Base-by-base conservation (phyloP, 345 rosid species). In the Camelina laxa region DNA sequence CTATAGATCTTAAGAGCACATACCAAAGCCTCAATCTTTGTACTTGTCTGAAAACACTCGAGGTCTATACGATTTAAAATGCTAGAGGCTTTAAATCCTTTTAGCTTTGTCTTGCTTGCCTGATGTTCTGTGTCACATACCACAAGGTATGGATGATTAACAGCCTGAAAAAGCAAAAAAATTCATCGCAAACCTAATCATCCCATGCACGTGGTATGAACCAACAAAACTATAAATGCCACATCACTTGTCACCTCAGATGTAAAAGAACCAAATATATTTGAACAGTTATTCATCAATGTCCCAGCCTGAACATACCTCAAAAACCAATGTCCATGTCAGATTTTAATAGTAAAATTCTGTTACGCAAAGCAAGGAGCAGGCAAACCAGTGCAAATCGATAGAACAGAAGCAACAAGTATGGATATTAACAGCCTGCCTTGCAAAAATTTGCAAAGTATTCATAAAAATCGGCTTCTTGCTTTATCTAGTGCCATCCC, bases 1-100 rank as follows among this genome's bases (percentile, higher is more conserved):
- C 47, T 50, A 55, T 60, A 14, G 7, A 54, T 16, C 22, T 60
- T 15, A n/a, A 59, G 30, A 79, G 45, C 13, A 65, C 87, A 48
- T 85, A 95, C 99, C 96, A 95, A 84, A 74, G 99, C 99, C 80
- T 95, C 97, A 65, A 95, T 91, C 82, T 94, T 95, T 64, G 99
- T 95, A 85, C 99, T 95, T 17, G 99, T 86, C 86, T 95, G 96
- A 80, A 95, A 95, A 66, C 90, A 87, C 35, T 86, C 75, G 51
- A 95, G 80, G 62, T 83, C 80, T 76, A 95, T 82, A 65, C 99
- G 88, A 80, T 90, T 95, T 35, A 95, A 70, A 80, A 95, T 95
- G 82, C 97, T 91, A 12, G 97, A 77, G 65, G 97, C 77, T 78
- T 74, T 92, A 74, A 86, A 90, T 21, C 97, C 96, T 84, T 87